A percentile compares a stretch with the other conserved stretches of the same genome.
Evolutionary conservation across 2,329 filamentous ascomycete species (phyloP).

Genomic region (Aspergillus bombycis): DNA sequence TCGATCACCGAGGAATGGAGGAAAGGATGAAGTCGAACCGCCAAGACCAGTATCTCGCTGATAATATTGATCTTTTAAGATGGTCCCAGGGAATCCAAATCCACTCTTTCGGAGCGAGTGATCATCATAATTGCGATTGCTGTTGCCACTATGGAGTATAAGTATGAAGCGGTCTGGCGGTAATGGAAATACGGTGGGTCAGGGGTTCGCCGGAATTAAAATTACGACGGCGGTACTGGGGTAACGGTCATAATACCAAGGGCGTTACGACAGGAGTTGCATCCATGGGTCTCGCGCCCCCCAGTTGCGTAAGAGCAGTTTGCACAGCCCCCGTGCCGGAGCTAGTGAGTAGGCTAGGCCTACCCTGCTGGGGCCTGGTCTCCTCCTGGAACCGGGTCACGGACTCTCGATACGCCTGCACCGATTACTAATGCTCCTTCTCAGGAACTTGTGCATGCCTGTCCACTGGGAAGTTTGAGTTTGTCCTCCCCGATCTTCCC

Average conservation of each 20-base stretch:
- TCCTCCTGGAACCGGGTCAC: constrained; percentile 2
- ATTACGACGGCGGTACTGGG: neutral
- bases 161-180: neutral
- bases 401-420: neutral
- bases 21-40: neutral
- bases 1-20: neutral
- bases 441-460: constrained; percentile 19
- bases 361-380: constrained; percentile 7
- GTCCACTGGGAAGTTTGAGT: constrained; percentile 9
- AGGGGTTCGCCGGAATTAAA: neutral
- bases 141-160: constrained; percentile 7
- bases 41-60: neutral
- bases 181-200: neutral
- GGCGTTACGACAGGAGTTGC: neutral
- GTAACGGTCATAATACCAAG: neutral
- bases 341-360: constrained; percentile 26
- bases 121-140: neutral
- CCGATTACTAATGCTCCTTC: constrained; percentile 17
- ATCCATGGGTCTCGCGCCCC: constrained; percentile 17
- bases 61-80: neutral
- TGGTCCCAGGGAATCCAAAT: neutral
- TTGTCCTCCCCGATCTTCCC: constrained; percentile 21
- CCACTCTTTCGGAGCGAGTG: neutral
- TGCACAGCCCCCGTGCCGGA: constrained; percentile 32
- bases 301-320: constrained; percentile 30